phyloP scores from a whole-genome alignment of 2,329 filamentous ascomycete species.

The Pseudopyricularia javanii region DNA sequence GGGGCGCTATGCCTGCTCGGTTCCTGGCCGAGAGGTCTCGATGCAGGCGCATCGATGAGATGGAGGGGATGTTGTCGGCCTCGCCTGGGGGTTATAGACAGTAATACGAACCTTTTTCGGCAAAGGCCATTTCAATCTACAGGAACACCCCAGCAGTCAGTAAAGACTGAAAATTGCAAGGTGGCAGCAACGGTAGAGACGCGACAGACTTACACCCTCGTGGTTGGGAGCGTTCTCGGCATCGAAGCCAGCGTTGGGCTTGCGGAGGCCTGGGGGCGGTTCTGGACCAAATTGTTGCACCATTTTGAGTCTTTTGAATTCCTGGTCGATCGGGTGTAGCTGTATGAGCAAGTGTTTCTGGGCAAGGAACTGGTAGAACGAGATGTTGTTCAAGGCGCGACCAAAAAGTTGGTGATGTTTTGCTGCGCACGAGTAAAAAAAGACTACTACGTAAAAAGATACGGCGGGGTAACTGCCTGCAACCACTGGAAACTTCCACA shows the following conservation, averaged over 20 bases:
- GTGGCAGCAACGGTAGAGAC: background rate
- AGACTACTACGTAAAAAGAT: too few relatives aligned
- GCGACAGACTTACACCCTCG: conserved; percentile 35
- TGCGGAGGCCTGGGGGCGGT: conserved; percentile 1
- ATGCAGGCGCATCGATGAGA: background rate
- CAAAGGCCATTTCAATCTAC: conserved; percentile 98
- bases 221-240: conserved; percentile 42
- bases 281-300: conserved; percentile 14
- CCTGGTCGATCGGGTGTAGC: background rate
- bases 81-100: background rate
- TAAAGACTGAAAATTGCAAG: background rate
- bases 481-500: background rate
- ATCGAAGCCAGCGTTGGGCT: conserved; percentile 42
- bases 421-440: too few relatives aligned
- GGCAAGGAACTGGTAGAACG: too few relatives aligned
- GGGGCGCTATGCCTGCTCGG: too few relatives aligned
- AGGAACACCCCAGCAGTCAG: background rate
- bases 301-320: conserved; percentile 7
- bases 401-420: too few relatives aligned
- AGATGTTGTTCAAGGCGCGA: too few relatives aligned
- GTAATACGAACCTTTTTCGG: conserved; percentile 63
- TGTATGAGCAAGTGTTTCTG: background rate
- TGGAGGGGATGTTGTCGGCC: background rate
- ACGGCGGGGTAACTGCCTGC: background rate
- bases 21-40: background rate